A percentile compares a stretch with the other conserved stretches of the same genome.
These are phyloP conservation scores for Solanum microdontum DNA, from an alignment of 257 asterid genomes.

Conservation along the genomic window DNA sequence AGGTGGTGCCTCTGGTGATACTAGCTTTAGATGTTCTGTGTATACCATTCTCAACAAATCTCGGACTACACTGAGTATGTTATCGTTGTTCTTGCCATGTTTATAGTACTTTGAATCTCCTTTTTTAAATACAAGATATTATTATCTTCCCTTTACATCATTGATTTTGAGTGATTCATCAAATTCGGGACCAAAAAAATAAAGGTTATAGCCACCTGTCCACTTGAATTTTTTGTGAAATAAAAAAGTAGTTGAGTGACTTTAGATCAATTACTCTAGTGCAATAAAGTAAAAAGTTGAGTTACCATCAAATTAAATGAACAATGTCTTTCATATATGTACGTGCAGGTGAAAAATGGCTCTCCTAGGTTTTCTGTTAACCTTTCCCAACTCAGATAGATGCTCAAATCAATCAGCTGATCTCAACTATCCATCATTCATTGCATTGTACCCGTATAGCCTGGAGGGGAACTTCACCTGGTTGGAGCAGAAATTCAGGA, in stretches of 20 bases:
- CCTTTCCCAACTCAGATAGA: no score
- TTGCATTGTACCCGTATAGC: rapidly evolving
- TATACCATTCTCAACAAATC: no score
- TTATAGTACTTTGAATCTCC: not conserved
- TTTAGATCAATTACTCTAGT: no score
- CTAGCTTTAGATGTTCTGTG: not conserved
- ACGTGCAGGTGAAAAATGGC: no score
- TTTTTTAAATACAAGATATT: no score
- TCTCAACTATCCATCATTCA: not conserved
- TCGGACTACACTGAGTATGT: no score
- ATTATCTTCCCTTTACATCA: not conserved
- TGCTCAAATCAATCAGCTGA: not conserved
- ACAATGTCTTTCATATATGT: no score
- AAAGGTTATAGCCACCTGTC: not conserved
- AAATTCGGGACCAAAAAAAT: not conserved
- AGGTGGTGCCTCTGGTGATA: not conserved
- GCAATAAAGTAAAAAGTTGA: no score
- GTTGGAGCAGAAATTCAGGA: not conserved
- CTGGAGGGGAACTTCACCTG: not conserved
- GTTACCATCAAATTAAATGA: no score
- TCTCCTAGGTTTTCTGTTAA: no score
- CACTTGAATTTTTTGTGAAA: not conserved
- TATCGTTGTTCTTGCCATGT: no score
- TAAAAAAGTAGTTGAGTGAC: no score
- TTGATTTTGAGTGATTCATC: not conserved